These are phyloP conservation scores for Ophiostoma sp. DNA, from an alignment of 2,329 filamentous ascomycete species.

Conservation along the genomic window DNA sequence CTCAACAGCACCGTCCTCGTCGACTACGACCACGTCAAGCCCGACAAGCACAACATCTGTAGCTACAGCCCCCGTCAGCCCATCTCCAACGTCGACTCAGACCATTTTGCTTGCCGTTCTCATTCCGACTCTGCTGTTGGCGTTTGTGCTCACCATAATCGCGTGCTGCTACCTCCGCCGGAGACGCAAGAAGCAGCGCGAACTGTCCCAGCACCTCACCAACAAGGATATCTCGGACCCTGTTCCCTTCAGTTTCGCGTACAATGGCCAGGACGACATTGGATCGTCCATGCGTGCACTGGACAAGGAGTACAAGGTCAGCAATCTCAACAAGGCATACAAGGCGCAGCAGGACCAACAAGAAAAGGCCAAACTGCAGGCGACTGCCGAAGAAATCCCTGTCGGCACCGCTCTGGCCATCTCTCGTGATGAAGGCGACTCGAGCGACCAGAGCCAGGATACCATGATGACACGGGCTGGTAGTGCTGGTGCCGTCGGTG, in stretches of 20 bases:
- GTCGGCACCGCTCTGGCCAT: slow-evolving; percentile 21
- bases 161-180: slow-evolving; percentile 34
- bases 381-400: neutral
- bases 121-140: slow-evolving; percentile 45
- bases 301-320: slow-evolving; percentile 28
- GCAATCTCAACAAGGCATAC: slow-evolving; percentile 18
- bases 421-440: neutral
- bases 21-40: slow-evolving; percentile 20
- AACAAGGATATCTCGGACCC: slow-evolving; percentile 38
- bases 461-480: neutral
- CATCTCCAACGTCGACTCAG: slow-evolving; percentile 2
- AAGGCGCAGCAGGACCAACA: neutral
- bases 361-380: slow-evolving; percentile 17
- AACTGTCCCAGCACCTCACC: slow-evolving; percentile 28
- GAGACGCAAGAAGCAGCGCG: slow-evolving; percentile 32
- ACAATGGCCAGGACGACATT: slow-evolving; percentile 31
- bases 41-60: slow-evolving; percentile 14
- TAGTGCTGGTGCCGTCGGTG: neutral
- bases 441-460: neutral
- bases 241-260: slow-evolving; percentile 36
- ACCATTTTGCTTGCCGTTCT: slow-evolving; percentile 48
- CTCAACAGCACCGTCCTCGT: slow-evolving; percentile 26
- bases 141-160: slow-evolving; percentile 38
- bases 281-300: slow-evolving; percentile 28
- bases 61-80: neutral